Conservation (phyloP, 2,329 filamentous ascomycete species). For the Curvularia verruculosa region DNA sequence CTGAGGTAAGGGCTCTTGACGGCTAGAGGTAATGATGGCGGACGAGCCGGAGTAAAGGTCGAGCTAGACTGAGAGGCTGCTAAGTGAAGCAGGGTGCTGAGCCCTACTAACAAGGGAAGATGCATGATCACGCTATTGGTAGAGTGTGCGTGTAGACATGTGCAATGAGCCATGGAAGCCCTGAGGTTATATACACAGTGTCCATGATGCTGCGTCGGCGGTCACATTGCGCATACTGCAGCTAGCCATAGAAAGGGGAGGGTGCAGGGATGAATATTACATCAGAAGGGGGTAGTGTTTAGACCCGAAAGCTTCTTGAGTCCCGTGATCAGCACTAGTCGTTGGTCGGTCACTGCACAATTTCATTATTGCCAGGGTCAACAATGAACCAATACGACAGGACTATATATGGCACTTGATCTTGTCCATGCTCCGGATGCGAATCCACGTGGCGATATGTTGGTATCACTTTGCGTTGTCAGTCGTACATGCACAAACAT, state of each 20-base stretch:
- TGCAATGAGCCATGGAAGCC: background rate
- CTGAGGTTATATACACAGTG: conserved; percentile 5
- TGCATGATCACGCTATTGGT: conserved; percentile 24
- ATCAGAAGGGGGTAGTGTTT: background rate
- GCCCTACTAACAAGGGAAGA: conserved; percentile 20
- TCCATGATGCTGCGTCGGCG: background rate
- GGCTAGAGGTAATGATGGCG: conserved; percentile 72
- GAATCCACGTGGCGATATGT: conserved; percentile 1
- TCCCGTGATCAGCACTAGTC: conserved; percentile 5
- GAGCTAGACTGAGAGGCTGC: conserved; percentile 47
- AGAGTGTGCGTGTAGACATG: background rate
- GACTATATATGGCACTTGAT: background rate
- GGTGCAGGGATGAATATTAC: conserved; percentile 1
- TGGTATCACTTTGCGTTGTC: conserved; percentile 6
- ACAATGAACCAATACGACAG: background rate
- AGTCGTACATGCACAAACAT: background rate
- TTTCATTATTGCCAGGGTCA: background rate
- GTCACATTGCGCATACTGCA: conserved; percentile 3
- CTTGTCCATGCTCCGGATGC: background rate
- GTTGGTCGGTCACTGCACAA: background rate
- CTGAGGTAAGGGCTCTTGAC: conserved; percentile 78
- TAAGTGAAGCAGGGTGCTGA: conserved; percentile 27
- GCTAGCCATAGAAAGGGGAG: conserved; percentile 6
- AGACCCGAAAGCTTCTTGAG: background rate
- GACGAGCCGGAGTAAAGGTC: conserved; percentile 67